Base-by-base conservation (phyloP, 176 grass and related monocot species). In the Triticum urartu region DNA sequence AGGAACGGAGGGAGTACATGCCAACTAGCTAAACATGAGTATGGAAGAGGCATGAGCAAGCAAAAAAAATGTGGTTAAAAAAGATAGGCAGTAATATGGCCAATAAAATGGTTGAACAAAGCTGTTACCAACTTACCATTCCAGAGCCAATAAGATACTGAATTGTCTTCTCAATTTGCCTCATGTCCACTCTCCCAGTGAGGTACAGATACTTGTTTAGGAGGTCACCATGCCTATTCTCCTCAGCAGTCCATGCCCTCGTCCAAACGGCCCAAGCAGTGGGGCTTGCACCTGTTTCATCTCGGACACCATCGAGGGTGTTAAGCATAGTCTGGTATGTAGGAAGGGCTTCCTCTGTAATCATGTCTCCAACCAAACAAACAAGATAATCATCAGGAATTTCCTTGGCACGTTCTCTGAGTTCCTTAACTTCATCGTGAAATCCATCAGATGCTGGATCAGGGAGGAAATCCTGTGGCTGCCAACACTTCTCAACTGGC, bases 261-360 rank as follows among this genome's bases (percentile, higher is more conserved):
- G 95, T 98, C 95, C 95, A 98, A 68, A 95, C 67, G 82, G 95
- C 93, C 95, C 95, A 98, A 15, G 93, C 90, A 32, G 93, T 98
- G 78, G 87, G 95, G 81, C 95, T 98, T 38, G 95, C 95, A 11
- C 95, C 93, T 52, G 95, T 98, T 70, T 98, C 93, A 91, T 98
- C 95, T 87, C 95, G 82, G 61, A 95, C 91, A 38, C 95, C 95
- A 50, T 98, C 95, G 0, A 98, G 89, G 42, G 95, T 98, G 81
- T 98, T 98, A 75, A 98, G 91, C 95, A 98, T 98, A 36, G 95
- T 98, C 86, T 95, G 95, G 81, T 98, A 98, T 21, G 95, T 98
- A 60, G 95, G 95, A 86, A 98, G 91, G 60, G 95, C 95, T 85
- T 98, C 95, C 92, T 98, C 95, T 17, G 95, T 98, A 82, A 98